Conservation (phyloP, 2,329 filamentous ascomycete species). For the Tolypocladium cylindrosporum region DNA sequence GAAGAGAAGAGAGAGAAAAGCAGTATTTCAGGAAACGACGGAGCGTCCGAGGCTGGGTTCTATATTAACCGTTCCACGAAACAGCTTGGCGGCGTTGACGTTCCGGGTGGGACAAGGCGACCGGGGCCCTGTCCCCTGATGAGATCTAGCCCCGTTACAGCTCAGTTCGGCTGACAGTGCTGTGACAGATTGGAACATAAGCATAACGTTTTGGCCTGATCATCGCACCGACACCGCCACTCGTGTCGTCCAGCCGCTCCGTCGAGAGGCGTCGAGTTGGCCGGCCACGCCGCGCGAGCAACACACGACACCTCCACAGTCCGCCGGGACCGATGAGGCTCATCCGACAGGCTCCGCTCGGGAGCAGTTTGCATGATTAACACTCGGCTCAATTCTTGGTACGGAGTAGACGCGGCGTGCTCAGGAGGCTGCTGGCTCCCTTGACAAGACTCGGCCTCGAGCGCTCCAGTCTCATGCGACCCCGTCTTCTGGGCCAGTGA, state of each 20-base stretch:
- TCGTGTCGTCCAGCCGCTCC: background rate
- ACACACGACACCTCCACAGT: background rate
- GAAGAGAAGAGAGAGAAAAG: slow-evolving; percentile 8
- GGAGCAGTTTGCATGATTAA: background rate
- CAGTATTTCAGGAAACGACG: background rate
- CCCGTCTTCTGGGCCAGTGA: background rate
- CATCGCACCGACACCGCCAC: slow-evolving; percentile 4
- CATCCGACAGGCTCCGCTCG: background rate
- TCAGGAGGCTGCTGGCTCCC: background rate
- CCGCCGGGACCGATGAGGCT: background rate
- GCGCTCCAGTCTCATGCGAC: background rate
- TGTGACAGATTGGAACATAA: slow-evolving; percentile 10
- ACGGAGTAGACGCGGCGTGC: background rate
- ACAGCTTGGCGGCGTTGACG: slow-evolving; percentile 8
- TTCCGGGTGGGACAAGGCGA: slow-evolving; percentile 8
- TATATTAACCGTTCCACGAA: slow-evolving; percentile 8
- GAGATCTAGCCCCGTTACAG: slow-evolving; percentile 19
- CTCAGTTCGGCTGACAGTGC: slow-evolving; percentile 6
- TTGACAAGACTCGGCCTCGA: background rate
- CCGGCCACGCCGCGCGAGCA: background rate
- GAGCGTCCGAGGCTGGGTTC: background rate
- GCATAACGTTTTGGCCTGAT: slow-evolving; percentile 12
- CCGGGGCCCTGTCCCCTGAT: slow-evolving; percentile 7
- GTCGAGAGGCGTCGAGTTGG: background rate
- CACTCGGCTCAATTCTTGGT: background rate